Evolutionary conservation across 148 eudicot species (phyloP), one percentile per base, ranked within the genome.

Genomic region (Rheum nobile): DNA sequence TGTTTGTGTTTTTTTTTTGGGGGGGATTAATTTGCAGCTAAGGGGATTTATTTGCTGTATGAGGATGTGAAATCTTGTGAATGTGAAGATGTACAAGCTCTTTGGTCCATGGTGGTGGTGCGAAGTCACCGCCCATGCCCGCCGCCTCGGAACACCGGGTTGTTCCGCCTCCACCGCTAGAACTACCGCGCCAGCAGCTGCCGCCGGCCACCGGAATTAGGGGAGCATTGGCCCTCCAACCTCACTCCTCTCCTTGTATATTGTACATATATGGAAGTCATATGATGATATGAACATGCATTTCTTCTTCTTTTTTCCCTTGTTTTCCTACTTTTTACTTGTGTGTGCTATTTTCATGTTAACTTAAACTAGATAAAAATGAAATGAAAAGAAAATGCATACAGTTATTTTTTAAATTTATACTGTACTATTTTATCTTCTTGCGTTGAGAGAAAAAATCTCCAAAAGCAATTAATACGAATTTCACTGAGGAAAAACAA

Each of bases 51-150:
- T 55, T 42, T 86, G 12, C 41, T 86, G 73, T 86, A 88, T 75
- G 92, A 88, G 70, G 92, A 88, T 78, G 92, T 86, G 57, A 86
- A 88, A 76, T 81, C 88, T 1, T 85, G 90, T 48, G 71, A 81
- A 5, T 85, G 90, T 77, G 93, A 86, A 82, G 93, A 86, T 57
- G 90, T 89, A 78, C 88, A 86, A 32, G 83, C 85, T 69, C 69
- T 86, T 22, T 89, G 90, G 90, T 86, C 90, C n/a, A 78, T 89
- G 42, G 69, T 86, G 74, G 83, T 86, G 17, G 80, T 29, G 37
- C 67, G 10, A 4, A 14, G 9, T 28, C 67, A 5, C 67, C 67
- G 67, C 37, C 67, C 16, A 14, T 22, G 8, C 61, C 61, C 61
- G 28, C 61, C 61, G 61, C 61, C 61, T 54, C 26, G 37, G 67